Conservation (phyloP, 192 early-diverging fungal genomes). For the Pecoramyces ruminantium region DNA sequence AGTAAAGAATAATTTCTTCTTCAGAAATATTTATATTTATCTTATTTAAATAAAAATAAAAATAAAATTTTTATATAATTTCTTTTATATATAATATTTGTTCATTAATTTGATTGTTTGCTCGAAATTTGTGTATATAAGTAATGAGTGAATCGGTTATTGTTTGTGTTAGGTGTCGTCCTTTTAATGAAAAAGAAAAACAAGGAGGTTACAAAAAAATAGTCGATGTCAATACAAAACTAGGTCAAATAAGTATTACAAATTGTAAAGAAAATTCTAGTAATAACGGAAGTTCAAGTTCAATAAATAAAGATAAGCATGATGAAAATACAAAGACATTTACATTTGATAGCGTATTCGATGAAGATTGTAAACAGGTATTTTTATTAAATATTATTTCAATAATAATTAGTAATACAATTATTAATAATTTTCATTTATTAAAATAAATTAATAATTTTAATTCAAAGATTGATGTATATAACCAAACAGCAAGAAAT, state of each 20-base stretch:
- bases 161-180: constrained; percentile 25
- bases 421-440: too few species aligned
- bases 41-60: too few species aligned
- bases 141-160: constrained; percentile 2
- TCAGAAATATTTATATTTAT: too few species aligned
- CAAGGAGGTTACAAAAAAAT: constrained; percentile 25
- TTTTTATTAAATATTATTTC: too few species aligned
- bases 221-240: constrained; percentile 13
- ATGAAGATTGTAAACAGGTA: constrained; percentile 31
- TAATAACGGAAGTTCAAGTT: neutral
- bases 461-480: constrained; percentile 28
- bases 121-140: too few species aligned
- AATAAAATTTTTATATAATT: too few species aligned
- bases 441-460: too few species aligned
- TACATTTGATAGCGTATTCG: constrained; percentile 41
- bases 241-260: constrained; percentile 14
- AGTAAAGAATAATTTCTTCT: too few species aligned
- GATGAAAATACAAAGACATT: constrained; percentile 29
- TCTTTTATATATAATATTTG: too few species aligned
- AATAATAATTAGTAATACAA: too few species aligned
- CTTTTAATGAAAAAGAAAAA: constrained; percentile 36
- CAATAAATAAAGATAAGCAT: neutral
- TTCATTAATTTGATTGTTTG: too few species aligned
- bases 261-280: constrained; percentile 18
- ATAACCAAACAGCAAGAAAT: constrained; percentile 29